Evolutionary conservation across 139 green algal species (phyloP).

Genomic region (Closterium sp.): DNA sequence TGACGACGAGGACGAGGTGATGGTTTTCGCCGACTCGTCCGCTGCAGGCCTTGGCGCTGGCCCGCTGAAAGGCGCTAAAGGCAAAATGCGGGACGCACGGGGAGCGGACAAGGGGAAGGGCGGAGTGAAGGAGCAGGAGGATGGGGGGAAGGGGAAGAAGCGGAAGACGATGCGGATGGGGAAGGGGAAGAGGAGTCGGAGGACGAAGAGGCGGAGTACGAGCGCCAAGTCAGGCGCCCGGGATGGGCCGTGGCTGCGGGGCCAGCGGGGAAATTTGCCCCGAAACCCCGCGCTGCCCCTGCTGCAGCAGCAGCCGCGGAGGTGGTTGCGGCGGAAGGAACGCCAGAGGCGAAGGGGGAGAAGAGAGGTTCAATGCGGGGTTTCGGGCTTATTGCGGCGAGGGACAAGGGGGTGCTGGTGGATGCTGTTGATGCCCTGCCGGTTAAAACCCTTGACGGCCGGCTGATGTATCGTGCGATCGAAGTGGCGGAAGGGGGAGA

Average conservation of each 20-base stretch:
- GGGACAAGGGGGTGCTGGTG: conserved; percentile 4
- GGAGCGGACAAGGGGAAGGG: background rate
- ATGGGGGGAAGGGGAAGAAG: conserved; percentile 17
- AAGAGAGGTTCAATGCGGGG: background rate
- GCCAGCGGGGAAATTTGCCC: background rate
- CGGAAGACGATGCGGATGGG: background rate
- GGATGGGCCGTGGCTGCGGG: background rate
- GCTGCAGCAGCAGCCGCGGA: background rate
- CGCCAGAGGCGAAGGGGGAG: background rate
- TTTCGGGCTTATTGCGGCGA: background rate
- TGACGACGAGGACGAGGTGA: conserved; percentile 24
- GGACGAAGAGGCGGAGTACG: background rate
- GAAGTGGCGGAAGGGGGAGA: background rate
- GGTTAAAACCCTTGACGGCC: conserved; percentile 42
- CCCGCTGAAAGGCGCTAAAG: background rate
- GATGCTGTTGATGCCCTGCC: conserved; percentile 41
- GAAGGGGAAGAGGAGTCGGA: background rate
- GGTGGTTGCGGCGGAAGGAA: background rate
- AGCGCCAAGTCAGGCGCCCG: background rate
- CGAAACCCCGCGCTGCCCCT: background rate
- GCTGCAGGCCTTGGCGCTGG: background rate
- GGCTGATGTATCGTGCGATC: conserved; percentile 23
- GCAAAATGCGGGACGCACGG: background rate
- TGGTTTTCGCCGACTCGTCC: background rate
- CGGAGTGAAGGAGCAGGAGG: background rate